These are phyloP conservation scores for Didymella exigua DNA, from an alignment of 2,329 filamentous ascomycete genomes.

Conservation along the genomic window DNA sequence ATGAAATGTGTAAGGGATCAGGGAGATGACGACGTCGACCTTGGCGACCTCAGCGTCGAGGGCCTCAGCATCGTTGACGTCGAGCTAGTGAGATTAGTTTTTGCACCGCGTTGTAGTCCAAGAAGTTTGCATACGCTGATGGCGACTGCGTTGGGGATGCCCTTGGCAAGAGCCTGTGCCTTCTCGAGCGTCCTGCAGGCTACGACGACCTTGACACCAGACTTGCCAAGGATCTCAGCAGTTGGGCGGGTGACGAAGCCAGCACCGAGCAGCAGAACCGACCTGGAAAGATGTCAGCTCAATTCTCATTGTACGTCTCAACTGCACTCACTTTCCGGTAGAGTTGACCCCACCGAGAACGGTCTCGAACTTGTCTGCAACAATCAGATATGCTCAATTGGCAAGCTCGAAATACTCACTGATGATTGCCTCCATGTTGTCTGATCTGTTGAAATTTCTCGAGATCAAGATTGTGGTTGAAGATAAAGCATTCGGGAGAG, in stretches of 20 bases:
- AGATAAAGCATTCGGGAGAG: slow-evolving; percentile 30
- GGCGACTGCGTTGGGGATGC: slow-evolving; percentile 73
- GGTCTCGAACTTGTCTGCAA: slow-evolving; percentile 41
- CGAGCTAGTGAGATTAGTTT: slow-evolving; percentile 62
- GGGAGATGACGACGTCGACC: slow-evolving; percentile 71
- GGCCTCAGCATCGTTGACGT: slow-evolving; percentile 76
- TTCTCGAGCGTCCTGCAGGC: slow-evolving; percentile 81
- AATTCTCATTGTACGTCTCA: neutral
- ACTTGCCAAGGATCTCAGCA: slow-evolving; percentile 63
- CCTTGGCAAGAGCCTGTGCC: slow-evolving; percentile 73
- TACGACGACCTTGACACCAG: slow-evolving; percentile 63
- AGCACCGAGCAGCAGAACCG: slow-evolving; percentile 48
- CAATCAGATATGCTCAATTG: slow-evolving; percentile 25
- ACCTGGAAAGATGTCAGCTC: slow-evolving; percentile 34
- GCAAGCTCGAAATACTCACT: slow-evolving; percentile 23
- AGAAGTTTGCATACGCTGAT: slow-evolving; percentile 55
- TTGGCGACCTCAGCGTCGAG: slow-evolving; percentile 82
- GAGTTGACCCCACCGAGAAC: slow-evolving; percentile 36
- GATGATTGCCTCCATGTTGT: slow-evolving; percentile 48
- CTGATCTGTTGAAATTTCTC: slow-evolving; percentile 12
- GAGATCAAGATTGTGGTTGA: slow-evolving; percentile 20
- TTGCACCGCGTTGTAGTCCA: neutral
- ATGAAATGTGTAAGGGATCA: slow-evolving; percentile 76
- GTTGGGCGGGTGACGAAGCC: slow-evolving; percentile 60
- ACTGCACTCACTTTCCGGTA: slow-evolving; percentile 42